Evolutionary conservation across 495 filamentous ascomycete genomes (phyloP), one percentile per base, ranked within the genome.

Genomic region (Cairneyella variabilis): DNA sequence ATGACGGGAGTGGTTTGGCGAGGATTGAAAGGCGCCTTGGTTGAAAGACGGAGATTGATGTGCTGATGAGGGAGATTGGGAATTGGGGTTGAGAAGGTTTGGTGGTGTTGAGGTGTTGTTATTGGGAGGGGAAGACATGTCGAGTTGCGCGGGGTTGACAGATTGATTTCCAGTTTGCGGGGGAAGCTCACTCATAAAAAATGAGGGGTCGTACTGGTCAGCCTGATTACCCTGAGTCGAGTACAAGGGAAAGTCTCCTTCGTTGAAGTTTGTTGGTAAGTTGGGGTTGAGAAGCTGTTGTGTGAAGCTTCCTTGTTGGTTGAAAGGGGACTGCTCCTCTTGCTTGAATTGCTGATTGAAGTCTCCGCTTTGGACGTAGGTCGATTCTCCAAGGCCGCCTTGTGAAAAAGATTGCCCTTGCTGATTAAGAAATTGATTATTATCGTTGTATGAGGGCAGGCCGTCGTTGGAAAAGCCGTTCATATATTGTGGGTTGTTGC

Each of bases 1-100:
- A 65, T 91, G 82, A 39, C 90, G 80, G 16, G 91, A 93, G 70
- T 93, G 83, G 51, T 75, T 60, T 57, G 79, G 59, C 52, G 83
- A 62, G 64, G 76, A 51, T 58, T 80, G 56, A 64, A 80, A 78
- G 55, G 73, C 71, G 48, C 76, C 73, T 56, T 84, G 80, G 62
- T 71, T 79, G 60, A 84, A 78, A 34, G 68, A 73, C 9, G 78
- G 79, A 34, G 73, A 80, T 57, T 78, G 71, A 58, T 76, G 83
- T 61, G 67, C 77, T 64, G 67, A 85, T 66, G 69, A 75, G 25
- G 79, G 75, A 30, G 69, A 71, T 60, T 78, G 73, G 26, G 71
- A 65, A 28, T 88, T 79, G 45, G 83, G 79, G 54, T 83, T 79
- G 43, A 89, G 77, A 46, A 91, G 72, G 62, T 86, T 82, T 46